Evolutionary conservation across 176 grass and related monocot genomes (phyloP).

Genomic region (Alopecurus myosuroides): DNA sequence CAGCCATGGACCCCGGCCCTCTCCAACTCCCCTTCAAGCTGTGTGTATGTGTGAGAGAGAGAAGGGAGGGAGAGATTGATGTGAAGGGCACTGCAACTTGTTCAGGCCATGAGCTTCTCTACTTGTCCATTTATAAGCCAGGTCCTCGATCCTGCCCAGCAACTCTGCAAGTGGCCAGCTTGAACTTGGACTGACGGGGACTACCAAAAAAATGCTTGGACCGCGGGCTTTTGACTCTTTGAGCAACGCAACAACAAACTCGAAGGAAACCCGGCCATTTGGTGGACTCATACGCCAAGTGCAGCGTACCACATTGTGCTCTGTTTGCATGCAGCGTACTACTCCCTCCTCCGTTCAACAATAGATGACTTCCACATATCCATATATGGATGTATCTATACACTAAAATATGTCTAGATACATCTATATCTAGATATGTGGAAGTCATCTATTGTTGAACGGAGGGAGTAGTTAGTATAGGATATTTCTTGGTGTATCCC

Average conservation of each 20-base stretch:
- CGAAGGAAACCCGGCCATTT: neutral
- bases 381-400: no score
- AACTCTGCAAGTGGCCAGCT: neutral
- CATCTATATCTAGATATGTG: no score
- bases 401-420: no score
- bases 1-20: conserved; percentile 44
- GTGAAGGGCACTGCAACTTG: neutral
- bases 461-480: no score
- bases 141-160: neutral
- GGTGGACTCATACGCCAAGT: neutral
- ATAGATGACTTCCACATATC: no score
- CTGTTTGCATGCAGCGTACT: neutral
- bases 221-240: neutral
- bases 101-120: neutral
- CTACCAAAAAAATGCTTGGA: neutral
- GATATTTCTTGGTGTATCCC: no score
- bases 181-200: neutral
- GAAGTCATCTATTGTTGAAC: no score
- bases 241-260: neutral
- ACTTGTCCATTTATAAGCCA: conserved; percentile 15
- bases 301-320: neutral
- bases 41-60: neutral
- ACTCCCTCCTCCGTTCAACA: no score
- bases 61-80: neutral
- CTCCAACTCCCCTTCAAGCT: neutral